phyloP scores from a whole-genome alignment of 345 rosid species.

The Pugionium dolabratum region DNA sequence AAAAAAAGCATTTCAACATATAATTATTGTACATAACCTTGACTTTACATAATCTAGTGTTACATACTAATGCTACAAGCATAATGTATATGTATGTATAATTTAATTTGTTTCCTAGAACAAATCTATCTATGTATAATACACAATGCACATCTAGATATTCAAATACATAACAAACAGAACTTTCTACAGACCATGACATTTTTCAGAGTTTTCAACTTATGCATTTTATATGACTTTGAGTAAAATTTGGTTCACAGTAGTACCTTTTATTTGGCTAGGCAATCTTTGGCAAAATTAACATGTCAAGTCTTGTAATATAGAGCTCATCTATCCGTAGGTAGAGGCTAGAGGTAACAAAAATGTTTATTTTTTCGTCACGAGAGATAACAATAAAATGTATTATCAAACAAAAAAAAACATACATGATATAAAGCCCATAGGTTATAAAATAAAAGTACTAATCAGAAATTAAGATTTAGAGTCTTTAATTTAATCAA shows the following conservation, averaged over 20 bases:
- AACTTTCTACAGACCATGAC: neutral
- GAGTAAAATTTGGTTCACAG: slow-evolving; percentile 8
- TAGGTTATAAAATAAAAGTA: slow-evolving; percentile 7
- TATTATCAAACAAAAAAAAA: slow-evolving; percentile 17
- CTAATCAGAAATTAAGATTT: slow-evolving; percentile 13
- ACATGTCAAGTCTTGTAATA: slow-evolving; percentile 33
- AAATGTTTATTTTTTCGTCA: slow-evolving; percentile 37
- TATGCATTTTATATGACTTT: neutral
- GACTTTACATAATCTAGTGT: too few species aligned
- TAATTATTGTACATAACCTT: too few species aligned
- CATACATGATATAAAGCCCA: slow-evolving; percentile 11
- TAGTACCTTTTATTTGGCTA: neutral
- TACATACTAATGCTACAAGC: too few species aligned
- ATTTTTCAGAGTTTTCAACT: neutral
- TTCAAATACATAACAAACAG: neutral
- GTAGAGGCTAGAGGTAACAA: slow-evolving; percentile 23
- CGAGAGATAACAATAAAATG: slow-evolving; percentile 33
- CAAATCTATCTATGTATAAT: neutral
- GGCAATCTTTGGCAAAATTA: neutral
- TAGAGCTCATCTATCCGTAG: slow-evolving; percentile 27
- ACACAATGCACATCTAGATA: neutral
- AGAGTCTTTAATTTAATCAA: slow-evolving; percentile 20
- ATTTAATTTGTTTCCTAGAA: too few species aligned
- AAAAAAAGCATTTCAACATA: too few species aligned
- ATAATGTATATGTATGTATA: too few species aligned